Percentiles rank a stretch among this genome's conserved stretches.
Conservation (phyloP, 176 grass and related monocot species). For the Ensete ventricosum region DNA sequence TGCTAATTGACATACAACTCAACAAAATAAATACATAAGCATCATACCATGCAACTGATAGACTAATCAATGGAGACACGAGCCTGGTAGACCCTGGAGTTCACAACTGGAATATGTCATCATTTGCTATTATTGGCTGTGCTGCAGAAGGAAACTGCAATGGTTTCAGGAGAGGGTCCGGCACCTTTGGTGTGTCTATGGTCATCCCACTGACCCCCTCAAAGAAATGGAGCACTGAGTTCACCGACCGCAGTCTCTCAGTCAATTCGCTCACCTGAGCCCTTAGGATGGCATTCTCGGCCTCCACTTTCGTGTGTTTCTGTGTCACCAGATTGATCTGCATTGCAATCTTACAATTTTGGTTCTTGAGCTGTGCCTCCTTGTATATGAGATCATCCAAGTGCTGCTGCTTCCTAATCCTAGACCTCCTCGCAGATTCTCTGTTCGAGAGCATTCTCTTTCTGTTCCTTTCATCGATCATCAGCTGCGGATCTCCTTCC, state of each 20-base stretch:
- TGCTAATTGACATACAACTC: constrained; percentile 7
- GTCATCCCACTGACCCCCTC: constrained; percentile 28
- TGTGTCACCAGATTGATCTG: constrained; percentile 6
- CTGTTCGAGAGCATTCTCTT: constrained; percentile 80
- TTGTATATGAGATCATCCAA: constrained; percentile 27
- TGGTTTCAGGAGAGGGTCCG: constrained; percentile 35
- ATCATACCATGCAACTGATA: constrained; percentile 3
- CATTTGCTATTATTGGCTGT: constrained; percentile 27
- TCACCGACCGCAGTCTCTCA: constrained; percentile 31
- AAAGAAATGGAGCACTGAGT: constrained; percentile 34
- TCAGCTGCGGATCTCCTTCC: constrained; percentile 26
- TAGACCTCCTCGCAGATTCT: constrained; percentile 60
- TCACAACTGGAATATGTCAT: constrained; percentile 21
- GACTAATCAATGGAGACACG: background rate
- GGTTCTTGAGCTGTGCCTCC: constrained; percentile 21
- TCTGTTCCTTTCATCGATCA: constrained; percentile 49
- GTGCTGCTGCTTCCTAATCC: constrained; percentile 55
- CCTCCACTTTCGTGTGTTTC: constrained; percentile 34
- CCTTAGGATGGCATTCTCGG: constrained; percentile 38
- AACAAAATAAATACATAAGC: constrained; percentile 15
- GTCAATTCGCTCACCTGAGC: constrained; percentile 34
- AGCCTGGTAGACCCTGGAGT: background rate
- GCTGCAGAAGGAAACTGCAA: constrained; percentile 3
- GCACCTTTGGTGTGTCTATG: constrained; percentile 45
- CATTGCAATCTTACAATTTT: constrained; percentile 39